Evolutionary conservation across 768 basidiomycete species (phyloP), one percentile per base, ranked within the genome.

Genomic region (Podaxis pistillaris): DNA sequence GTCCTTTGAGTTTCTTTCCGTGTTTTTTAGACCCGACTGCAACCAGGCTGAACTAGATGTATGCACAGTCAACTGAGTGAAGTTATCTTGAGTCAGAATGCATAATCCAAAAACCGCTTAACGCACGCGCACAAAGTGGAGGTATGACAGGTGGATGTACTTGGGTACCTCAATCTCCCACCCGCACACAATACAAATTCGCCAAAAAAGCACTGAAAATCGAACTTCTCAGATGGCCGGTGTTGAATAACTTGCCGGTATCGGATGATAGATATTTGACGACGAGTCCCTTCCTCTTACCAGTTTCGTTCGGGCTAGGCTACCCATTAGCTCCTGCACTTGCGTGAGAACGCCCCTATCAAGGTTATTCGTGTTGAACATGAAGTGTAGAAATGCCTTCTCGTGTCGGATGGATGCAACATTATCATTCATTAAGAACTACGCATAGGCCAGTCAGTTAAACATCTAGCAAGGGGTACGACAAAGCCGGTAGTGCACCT

Each of bases 81-180:
- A 30, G 28, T 30, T 30, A 30, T 30, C 28, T 30, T 30, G 28
- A 30, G 28, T 6, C 28, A 30, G 28, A 30, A 30, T 30, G 28
- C 7, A 30, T 30, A 30, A 7, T 30, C 6, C 1, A 30, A 30
- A 30, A 30, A 30, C 28, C 0, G 28, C 28, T 30, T 30, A 6
- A 7, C 28, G 28, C 28, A 1, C 28, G 1, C 28, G 28, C 28
- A 30, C 28, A 7, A 30, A 30, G 28, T 30, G 17, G n/a, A n/a
- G 41, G 15, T 17, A 17, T 44, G 63, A 2, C n/a, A 7, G 12
- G 33, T 30, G 28, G 12, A 65, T 80, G 72, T 44, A 94, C 95
- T 83, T 98, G 96, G 46, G 95, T 98, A 26, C 96, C 96, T 96
- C 96, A 98, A 71, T 98, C 7, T 94, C 84, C 95, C 94, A 98